phyloP scores from a whole-genome alignment of 805 yeast genomes.

The Isabelozyma pseudorhagii region DNA sequence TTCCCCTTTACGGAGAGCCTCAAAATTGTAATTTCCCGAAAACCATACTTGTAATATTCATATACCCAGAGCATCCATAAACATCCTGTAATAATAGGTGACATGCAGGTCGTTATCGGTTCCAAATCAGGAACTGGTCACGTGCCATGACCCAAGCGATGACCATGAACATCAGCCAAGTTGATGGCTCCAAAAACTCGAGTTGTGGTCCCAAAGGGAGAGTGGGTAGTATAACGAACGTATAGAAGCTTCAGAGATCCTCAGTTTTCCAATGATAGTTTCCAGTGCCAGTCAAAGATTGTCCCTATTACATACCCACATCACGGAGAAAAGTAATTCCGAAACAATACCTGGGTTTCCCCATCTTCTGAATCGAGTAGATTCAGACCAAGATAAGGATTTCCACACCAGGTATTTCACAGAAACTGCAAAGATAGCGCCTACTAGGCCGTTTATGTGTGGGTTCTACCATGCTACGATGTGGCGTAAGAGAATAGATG shows the following conservation, averaged over 20 bases:
- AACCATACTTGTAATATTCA: too few species aligned
- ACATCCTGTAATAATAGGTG: too few species aligned
- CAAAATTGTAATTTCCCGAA: not conserved
- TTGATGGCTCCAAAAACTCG: not conserved
- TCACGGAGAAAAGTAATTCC: not conserved
- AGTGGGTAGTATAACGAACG: too few species aligned
- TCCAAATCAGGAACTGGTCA: not conserved
- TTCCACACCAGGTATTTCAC: not conserved
- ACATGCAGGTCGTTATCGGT: too few species aligned
- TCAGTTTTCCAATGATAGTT: not conserved
- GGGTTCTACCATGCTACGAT: not conserved
- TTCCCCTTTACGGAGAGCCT: not conserved
- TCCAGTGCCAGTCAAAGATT: not conserved
- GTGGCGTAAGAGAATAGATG: too few species aligned
- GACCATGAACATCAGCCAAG: not conserved
- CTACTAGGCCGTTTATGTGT: not conserved
- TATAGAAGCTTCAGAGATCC: too few species aligned
- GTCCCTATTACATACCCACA: not conserved
- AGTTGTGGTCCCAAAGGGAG: too few species aligned
- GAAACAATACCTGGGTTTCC: not conserved
- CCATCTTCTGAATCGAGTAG: not conserved
- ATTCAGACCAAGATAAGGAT: not conserved
- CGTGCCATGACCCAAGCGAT: not conserved
- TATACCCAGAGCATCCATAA: too few species aligned
- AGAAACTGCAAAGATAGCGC: not conserved